A percentile compares a stretch with the other conserved stretches of the same genome.
These are phyloP conservation scores for Candida dendrica DNA, from an alignment of 805 yeast genomes.

Conservation along the genomic window DNA sequence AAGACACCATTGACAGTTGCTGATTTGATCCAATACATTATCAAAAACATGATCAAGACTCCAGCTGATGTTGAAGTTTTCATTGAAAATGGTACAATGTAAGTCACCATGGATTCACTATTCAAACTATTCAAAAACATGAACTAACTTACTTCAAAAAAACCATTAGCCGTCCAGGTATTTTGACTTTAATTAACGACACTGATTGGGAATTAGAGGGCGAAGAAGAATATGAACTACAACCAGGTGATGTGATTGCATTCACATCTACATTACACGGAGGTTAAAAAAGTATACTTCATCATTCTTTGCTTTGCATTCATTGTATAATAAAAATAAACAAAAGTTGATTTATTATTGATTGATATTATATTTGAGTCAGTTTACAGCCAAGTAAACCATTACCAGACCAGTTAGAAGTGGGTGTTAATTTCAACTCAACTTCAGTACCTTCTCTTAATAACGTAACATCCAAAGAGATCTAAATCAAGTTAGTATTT, in stretches of 20 bases:
- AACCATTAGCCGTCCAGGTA: constrained; percentile 68
- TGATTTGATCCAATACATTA: constrained; percentile 51
- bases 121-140: background rate
- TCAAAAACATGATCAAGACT: constrained; percentile 47
- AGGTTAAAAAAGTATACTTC: constrained; percentile 40
- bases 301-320: no score
- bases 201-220: constrained; percentile 97
- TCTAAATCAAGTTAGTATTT: background rate
- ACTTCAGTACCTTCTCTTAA: constrained; percentile 24
- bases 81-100: constrained; percentile 67
- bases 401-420: constrained; percentile 51
- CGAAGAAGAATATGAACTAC: constrained; percentile 71
- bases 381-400: constrained; percentile 68
- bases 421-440: constrained; percentile 35
- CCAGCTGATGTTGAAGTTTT: constrained; percentile 65
- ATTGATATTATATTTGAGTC: constrained; percentile 28
- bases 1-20: constrained; percentile 26
- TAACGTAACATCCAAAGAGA: constrained; percentile 17
- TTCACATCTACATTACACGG: constrained; percentile 95
- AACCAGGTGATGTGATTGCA: constrained; percentile 68
- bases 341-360: background rate
- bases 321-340: no score
- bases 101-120: background rate
- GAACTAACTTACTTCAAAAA: background rate
- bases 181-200: constrained; percentile 84